phyloP scores from a whole-genome alignment of 306 rosid species.

The Cicer pinnatifidum region DNA sequence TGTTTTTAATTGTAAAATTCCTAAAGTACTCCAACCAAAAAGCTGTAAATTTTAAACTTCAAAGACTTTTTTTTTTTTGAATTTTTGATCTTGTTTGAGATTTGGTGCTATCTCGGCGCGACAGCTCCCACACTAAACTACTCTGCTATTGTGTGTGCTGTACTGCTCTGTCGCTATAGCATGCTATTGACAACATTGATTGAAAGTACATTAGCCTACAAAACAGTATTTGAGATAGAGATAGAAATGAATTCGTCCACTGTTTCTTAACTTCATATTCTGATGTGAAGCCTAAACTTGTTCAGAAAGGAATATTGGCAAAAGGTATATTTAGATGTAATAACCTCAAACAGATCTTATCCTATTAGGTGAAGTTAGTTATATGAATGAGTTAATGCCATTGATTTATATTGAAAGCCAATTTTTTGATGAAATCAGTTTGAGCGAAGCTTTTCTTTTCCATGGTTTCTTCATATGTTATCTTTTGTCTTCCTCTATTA shows the following conservation, averaged over 20 bases:
- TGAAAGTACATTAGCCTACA: background rate
- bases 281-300: background rate
- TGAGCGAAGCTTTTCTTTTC: background rate
- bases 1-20: background rate
- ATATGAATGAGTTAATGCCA: background rate
- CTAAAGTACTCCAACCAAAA: no score
- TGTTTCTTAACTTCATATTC: background rate
- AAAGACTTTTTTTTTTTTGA: background rate
- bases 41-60: no score
- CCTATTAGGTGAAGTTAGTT: background rate
- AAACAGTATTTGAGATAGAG: background rate
- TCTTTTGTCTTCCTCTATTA: background rate
- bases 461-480: constrained; percentile 6
- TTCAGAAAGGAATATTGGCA: background rate
- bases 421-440: constrained; percentile 6
- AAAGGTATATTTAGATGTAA: constrained; percentile 14
- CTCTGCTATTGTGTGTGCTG: no score
- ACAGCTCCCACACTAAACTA: background rate
- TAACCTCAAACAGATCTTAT: background rate
- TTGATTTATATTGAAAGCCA: background rate
- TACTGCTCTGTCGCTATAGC: background rate
- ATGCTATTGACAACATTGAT: background rate
- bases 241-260: background rate
- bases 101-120: background rate
- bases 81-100: background rate